Evolutionary conservation across 129 eudicot species (phyloP), one percentile per base, ranked within the genome.

Genomic region (Artemisia argyi): DNA sequence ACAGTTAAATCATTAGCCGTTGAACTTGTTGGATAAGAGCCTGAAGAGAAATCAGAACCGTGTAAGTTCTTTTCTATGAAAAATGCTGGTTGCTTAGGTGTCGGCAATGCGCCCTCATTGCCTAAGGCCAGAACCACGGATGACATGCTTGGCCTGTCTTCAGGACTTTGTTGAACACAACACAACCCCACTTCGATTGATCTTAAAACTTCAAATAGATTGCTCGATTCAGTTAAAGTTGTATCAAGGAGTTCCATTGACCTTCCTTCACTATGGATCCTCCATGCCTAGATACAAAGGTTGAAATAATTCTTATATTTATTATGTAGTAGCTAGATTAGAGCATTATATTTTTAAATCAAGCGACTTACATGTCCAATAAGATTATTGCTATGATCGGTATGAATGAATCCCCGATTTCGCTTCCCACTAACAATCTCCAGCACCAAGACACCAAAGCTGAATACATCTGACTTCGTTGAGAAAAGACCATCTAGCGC

Each of bases 141-240:
- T 13, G 83, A 73, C 75, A 79, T 79, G 59, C 65, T 53, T 42
- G 83, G 79, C 54, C 79, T 73, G 44, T 79, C 83, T 35, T n/a
- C 75, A 22, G 83, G 71, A 54, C 46, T 66, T 52, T 79, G 83
- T 73, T 79, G 83, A 44, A 79, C 79, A 65, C 83, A 79, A 48
- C 54, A 64, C 49, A 79, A 28, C 39, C 79, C 79, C 4, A 79
- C 66, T 19, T 60, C 14, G 17, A 79, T 67, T 79, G 78, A 72
- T 72, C 83, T 59, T 60, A 72, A 4, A 50, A 79, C 83, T 72
- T 72, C 78, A 12, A 42, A 8, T 24, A 30, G 67, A 20, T 79
- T 11, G 48, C 70, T 56, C 13, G 78, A 72, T 49, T 58, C 63
- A 5, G 68, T 46, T 12, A 52, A 57, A 62, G 7, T 42, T 56